Evolutionary conservation across 306 rosid genomes (phyloP).

Genomic region (Calophaca sinica): DNA sequence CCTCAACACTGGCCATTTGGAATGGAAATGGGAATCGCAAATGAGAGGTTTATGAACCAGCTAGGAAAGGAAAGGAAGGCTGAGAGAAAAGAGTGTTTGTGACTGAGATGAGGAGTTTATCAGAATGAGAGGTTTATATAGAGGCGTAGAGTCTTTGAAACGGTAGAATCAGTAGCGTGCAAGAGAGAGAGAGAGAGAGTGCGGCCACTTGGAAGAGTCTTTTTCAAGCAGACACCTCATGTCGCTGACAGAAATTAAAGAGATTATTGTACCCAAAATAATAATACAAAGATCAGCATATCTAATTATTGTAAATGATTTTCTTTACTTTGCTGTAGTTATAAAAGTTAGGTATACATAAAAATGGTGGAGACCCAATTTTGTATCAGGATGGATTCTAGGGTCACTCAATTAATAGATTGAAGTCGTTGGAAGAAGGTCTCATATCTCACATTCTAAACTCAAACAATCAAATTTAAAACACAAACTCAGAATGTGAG

Average conservation of each 20-base stretch:
- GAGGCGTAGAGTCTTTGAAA: constrained; percentile 34
- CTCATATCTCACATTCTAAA: no score
- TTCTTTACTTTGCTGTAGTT: not conserved
- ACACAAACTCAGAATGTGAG: no score
- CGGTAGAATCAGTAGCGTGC: not conserved
- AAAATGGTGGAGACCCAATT: no score
- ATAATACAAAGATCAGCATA: constrained; percentile 44
- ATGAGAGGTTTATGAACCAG: not conserved
- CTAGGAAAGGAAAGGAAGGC: not conserved
- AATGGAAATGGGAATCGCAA: constrained; percentile 32
- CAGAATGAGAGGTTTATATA: constrained; percentile 61
- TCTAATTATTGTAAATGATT: constrained; percentile 63
- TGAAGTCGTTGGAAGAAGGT: no score
- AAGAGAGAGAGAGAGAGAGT: not conserved
- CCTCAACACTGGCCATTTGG: constrained; percentile 88
- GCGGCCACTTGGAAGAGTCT: constrained; percentile 59
- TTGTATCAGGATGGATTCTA: no score
- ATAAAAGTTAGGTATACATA: no score
- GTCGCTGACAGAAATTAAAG: constrained; percentile 57
- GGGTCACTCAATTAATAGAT: no score
- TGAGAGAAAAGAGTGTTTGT: constrained; percentile 38
- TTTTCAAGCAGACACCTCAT: constrained; percentile 69
- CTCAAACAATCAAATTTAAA: no score
- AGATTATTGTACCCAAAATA: constrained; percentile 36
- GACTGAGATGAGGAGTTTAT: constrained; percentile 51